Evolutionary conservation across 208 protist genomes (phyloP).

Genomic region (Histomonas meleagridis): DNA sequence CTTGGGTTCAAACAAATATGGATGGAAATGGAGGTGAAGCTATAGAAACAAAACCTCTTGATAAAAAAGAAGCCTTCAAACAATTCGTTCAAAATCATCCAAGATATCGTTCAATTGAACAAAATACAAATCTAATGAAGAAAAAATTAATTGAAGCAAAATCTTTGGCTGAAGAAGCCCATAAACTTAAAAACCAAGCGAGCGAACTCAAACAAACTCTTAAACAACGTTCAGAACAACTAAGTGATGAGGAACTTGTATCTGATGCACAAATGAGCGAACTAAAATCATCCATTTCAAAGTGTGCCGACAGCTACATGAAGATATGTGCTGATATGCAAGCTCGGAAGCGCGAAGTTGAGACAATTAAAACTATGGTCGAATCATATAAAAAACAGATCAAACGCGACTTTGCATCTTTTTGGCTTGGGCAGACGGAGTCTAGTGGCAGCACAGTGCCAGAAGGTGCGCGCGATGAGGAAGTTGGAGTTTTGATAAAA

Average conservation of each 20-base stretch:
- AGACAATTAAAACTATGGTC: neutral
- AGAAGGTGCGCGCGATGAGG: too few species aligned
- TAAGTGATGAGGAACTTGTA: neutral
- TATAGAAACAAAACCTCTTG: neutral
- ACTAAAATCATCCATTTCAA: neutral
- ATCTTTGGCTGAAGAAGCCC: neutral
- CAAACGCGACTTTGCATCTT: neutral
- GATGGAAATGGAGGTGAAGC: neutral
- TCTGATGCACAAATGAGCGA: neutral
- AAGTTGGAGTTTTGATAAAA: neutral
- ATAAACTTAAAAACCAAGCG: neutral
- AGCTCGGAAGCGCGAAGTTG: neutral
- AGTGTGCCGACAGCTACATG: neutral
- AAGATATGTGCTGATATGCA: neutral
- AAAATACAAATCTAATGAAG: slow-evolving; percentile 6
- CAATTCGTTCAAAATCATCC: neutral
- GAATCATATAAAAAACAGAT: neutral
- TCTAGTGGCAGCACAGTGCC: neutral
- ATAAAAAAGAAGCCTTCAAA: neutral
- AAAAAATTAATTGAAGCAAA: neutral
- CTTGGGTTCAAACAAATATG: neutral
- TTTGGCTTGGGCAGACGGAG: neutral
- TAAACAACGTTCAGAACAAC: neutral
- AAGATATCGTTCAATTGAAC: neutral
- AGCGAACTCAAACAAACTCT: neutral